These are phyloP conservation scores for Alternaria burnsii DNA, from an alignment of 2,329 filamentous ascomycete genomes.

Conservation along the genomic window DNA sequence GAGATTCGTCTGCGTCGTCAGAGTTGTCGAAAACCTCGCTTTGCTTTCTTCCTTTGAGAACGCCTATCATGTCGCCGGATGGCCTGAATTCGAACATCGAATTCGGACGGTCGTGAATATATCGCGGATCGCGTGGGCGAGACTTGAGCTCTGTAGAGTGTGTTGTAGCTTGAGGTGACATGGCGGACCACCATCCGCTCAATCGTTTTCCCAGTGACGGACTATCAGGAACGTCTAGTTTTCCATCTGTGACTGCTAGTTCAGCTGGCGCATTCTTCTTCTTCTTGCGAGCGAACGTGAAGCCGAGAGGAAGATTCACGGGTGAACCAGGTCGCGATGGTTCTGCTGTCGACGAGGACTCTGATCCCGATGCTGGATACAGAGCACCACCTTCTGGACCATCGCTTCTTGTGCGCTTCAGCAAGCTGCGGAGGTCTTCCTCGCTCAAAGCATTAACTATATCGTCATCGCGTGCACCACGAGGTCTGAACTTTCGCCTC, in stretches of 20 bases:
- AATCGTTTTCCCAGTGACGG: slow-evolving; percentile 43
- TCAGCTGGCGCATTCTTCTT: slow-evolving; percentile 24
- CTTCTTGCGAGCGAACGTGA: slow-evolving; percentile 36
- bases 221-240: slow-evolving; percentile 32
- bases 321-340: slow-evolving; percentile 40
- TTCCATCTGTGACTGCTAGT: slow-evolving; percentile 11
- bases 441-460: slow-evolving; percentile 54
- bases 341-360: slow-evolving; percentile 41
- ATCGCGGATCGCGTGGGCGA: slow-evolving; percentile 21
- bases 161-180: slow-evolving; percentile 31
- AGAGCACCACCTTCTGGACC: slow-evolving; percentile 13
- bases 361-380: slow-evolving; percentile 39
- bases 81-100: slow-evolving; percentile 51
- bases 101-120: slow-evolving; percentile 38
- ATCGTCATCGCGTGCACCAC: slow-evolving; percentile 42
- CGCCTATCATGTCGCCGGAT: slow-evolving; percentile 30
- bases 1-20: slow-evolving; percentile 39
- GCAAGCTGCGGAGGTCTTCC: slow-evolving; percentile 56
- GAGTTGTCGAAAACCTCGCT: slow-evolving; percentile 57
- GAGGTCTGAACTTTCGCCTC: slow-evolving; percentile 53
- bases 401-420: slow-evolving; percentile 43
- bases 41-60: slow-evolving; percentile 26
- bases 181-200: slow-evolving; percentile 49
- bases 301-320: slow-evolving; percentile 38
- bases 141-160: slow-evolving; percentile 15